Evolutionary conservation across 2,329 filamentous ascomycete genomes (phyloP), one percentile per base, ranked within the genome.

Genomic region (Nemania serpens): DNA sequence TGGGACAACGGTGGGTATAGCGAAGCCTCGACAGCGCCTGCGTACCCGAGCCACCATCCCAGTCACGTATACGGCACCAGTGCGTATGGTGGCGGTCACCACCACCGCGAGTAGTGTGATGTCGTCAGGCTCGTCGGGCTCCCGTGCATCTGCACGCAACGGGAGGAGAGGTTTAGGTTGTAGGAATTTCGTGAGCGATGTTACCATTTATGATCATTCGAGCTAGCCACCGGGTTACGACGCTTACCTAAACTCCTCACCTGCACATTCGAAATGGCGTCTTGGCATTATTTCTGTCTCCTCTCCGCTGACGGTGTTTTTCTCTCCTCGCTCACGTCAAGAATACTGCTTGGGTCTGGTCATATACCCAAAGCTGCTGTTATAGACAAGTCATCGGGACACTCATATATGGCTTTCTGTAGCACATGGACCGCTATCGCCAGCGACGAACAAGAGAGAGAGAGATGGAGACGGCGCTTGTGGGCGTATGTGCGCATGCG

Each of bases 1-100:
- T 75, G 73, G 73, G 71, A 74, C 41, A 33, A 68, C 20, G 71
- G 66, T 43, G 71, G 67, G 6, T 74, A 74, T 62, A 59, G 68
- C 56, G 73, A 73, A 39, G 65, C 67, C 15, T 60, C 70, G 33
- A 15, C 58, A 17, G 51, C 68, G 36, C 58, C 70, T 3, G 64
- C 71, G 39, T 73, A 74, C 51, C 42, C 70, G n/a, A 67, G 66
- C 42, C 70, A 73, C 48, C 71, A 74, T 59, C 69, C 71, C n/a
- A 66, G 68, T 69, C 75, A 76, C 67, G 78, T 82, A 49, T 82
- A 82, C 64, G 75, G 74, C 55, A 65, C 75, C 18, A 70, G 73
- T 47, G 72, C 73, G n/a, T 82, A 82, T 62, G 75, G 73, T 52
- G 78, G 80, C 58, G 75, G 75, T 56, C 75, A 74, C 17, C 74